Base-by-base conservation (phyloP, 371 early-diverging fungal genomes). In the Haplosporangium sp. region DNA sequence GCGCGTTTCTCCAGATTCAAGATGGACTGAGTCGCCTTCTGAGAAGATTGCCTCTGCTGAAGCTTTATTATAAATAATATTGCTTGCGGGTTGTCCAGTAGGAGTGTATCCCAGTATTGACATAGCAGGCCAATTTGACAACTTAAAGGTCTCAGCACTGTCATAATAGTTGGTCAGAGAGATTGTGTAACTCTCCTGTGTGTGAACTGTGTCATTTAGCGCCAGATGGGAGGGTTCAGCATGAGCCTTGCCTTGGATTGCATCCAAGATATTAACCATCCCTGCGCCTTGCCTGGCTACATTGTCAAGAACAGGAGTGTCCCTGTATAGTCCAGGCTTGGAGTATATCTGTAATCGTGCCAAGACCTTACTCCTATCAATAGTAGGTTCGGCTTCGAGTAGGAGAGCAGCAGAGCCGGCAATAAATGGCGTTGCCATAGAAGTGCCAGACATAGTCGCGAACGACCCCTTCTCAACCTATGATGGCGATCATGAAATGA, bases 361-460 rank as follows among this genome's bases (percentile, higher is more conserved):
- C 10, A 77, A 42, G 13, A 77, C 70, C 0, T 53, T 47, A 4
- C 3, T 65, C 34, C 69, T 63, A 9, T 74, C 63, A 39, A 62
- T 63, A 6, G 42, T 69, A 2, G 69, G 69, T 2, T 63, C 65
- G 4, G 81, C 61, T 68, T 91, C 76, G n/a, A 89, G 68, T 42
- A 85, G 71, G 58, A 94, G 82, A 1, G 94, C 93, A n/a, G 90
- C 88, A 40, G 86, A 72, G 0, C 95, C 95, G 4, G 94, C 86
- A 4, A 90, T 85, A 74, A 88, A 92, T 0, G 95, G 94, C 42
- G 91, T 89, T 2, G 95, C 93, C 94, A 92, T 91, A 1, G 87
- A 87, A 0, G 89, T 90, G 17, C 94, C 94, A 10, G 88, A 88
- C 76, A 88, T 83, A 3, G 88, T 77, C 9, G 88, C 89, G 76